Evolutionary conservation across 2,329 filamentous ascomycete species (phyloP).

Genomic region (Beauveria pseudobassiana): DNA sequence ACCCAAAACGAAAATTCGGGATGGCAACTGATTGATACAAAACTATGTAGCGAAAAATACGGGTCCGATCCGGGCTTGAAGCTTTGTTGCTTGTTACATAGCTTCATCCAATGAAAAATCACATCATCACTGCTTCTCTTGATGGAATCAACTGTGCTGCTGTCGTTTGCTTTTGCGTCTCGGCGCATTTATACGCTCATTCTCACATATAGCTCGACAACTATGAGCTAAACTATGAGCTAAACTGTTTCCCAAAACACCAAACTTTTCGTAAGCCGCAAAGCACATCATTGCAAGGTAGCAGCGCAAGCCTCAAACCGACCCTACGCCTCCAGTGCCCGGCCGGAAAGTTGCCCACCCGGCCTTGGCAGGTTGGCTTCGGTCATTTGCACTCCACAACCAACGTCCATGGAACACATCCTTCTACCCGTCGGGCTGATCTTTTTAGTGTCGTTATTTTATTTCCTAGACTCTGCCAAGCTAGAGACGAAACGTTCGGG

Average conservation of each 20-base stretch:
- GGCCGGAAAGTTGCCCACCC: background rate
- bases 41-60: background rate
- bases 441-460: too few relatives aligned
- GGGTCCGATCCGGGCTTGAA: background rate
- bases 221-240: background rate
- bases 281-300: background rate
- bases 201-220: background rate
- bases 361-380: background rate
- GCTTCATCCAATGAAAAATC: background rate
- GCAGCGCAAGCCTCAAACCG: background rate
- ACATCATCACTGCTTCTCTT: background rate
- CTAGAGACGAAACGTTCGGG: background rate
- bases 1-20: background rate
- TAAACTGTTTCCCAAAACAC: background rate
- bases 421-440: background rate
- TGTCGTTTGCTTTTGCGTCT: background rate
- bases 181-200: background rate
- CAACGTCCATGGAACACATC: background rate
- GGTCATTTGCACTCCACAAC: background rate
- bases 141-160: background rate
- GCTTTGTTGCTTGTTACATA: background rate
- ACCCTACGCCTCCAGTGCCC: background rate
- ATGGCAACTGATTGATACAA: background rate
- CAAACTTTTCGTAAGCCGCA: background rate
- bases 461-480: background rate